Conservation (phyloP, 495 filamentous ascomycete genomes). For the Daldinia concentrica region DNA sequence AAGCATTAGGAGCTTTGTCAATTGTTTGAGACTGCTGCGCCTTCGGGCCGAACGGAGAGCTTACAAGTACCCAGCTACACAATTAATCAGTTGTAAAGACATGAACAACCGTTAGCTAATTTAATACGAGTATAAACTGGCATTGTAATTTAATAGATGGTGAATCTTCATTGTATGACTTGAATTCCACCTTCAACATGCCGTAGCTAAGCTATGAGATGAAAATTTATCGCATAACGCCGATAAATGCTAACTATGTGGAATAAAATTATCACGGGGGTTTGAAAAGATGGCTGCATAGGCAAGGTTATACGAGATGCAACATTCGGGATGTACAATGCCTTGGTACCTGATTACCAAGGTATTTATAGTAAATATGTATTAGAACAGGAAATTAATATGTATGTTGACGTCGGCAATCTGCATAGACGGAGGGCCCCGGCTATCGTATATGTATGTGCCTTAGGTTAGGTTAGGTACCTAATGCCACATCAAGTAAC, state of each 20-base stretch:
- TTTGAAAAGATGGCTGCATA: neutral
- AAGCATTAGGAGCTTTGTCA: too few species aligned
- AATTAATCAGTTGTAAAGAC: too few species aligned
- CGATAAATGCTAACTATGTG: neutral
- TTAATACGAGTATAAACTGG: too few species aligned
- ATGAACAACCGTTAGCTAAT: too few species aligned
- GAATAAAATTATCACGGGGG: neutral
- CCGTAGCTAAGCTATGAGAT: neutral
- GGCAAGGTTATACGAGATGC: neutral
- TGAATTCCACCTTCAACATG: neutral
- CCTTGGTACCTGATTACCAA: too few species aligned
- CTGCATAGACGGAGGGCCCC: neutral
- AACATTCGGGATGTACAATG: neutral
- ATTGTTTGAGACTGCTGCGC: too few species aligned
- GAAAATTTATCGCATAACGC: neutral
- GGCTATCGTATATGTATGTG: neutral
- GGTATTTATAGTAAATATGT: conserved; percentile 1
- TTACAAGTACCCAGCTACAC: too few species aligned
- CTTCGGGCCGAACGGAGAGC: too few species aligned
- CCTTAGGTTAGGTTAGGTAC: neutral
- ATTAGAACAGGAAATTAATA: neutral
- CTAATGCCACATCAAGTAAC: neutral
- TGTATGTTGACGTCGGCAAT: neutral
- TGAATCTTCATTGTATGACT: neutral
- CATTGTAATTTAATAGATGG: too few species aligned